phyloP scores from a whole-genome alignment of 1,139 yeast species.

The Blastobotrys buckinghamii region DNA sequence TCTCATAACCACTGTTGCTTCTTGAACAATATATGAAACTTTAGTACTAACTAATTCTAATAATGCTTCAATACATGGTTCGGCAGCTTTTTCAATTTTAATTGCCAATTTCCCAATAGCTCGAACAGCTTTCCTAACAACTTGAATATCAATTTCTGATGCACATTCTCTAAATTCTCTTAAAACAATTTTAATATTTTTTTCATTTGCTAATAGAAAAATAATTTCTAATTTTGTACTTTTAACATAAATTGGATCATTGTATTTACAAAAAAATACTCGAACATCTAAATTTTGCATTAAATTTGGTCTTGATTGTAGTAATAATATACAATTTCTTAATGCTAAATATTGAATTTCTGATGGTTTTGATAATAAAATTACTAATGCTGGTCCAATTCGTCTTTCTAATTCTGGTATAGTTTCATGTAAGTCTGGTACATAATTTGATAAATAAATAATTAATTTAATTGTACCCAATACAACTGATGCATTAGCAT shows the following conservation, averaged over 20 bases:
- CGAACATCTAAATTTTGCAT: slow-evolving; percentile 59
- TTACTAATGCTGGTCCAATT: slow-evolving; percentile 65
- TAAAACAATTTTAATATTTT: slow-evolving; percentile 56
- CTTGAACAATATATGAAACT: slow-evolving; percentile 73
- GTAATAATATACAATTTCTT: slow-evolving; percentile 70
- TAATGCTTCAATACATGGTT: slow-evolving; percentile 58
- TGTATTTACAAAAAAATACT: slow-evolving; percentile 73
- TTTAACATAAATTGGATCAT: slow-evolving; percentile 83
- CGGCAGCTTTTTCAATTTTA: slow-evolving; percentile 55
- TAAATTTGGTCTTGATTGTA: slow-evolving; percentile 61
- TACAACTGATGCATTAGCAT: slow-evolving; percentile 77
- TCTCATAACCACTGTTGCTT: slow-evolving; percentile 67
- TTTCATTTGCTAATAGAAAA: slow-evolving; percentile 65
- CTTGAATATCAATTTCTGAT: slow-evolving; percentile 75
- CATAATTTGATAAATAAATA: slow-evolving; percentile 67
- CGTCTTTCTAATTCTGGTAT: slow-evolving; percentile 53
- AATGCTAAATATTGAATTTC: slow-evolving; percentile 81
- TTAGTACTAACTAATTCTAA: slow-evolving; percentile 58
- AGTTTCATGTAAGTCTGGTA: slow-evolving; percentile 35
- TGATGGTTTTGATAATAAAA: slow-evolving; percentile 69
- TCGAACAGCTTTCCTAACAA: slow-evolving; percentile 81
- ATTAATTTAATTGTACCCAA: slow-evolving; percentile 69
- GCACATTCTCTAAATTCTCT: slow-evolving; percentile 82
- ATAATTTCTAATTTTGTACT: slow-evolving; percentile 87
- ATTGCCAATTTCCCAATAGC: slow-evolving; percentile 89